Percentiles rank a stretch among this genome's conserved stretches.
These are phyloP conservation scores for Globisporangium spinosum DNA, from an alignment of 352 stramenopile genomes.

Conservation along the genomic window DNA sequence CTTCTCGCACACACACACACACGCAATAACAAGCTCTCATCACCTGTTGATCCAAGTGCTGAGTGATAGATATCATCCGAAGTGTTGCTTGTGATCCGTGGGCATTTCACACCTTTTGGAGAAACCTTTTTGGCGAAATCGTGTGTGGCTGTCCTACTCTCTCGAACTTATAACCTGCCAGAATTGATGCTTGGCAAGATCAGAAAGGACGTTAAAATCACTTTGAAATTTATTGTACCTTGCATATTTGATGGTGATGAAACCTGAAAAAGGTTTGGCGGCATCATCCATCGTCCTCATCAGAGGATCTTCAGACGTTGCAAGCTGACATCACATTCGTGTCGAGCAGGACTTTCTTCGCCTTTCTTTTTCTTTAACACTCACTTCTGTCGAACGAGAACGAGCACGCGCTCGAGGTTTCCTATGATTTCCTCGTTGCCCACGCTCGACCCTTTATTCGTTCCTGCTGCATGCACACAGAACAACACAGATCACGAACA, in stretches of 20 bases:
- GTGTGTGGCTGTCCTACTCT: background rate
- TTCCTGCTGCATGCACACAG: background rate
- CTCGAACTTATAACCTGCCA: background rate
- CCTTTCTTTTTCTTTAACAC: background rate
- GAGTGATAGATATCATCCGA: no score
- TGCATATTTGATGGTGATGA: background rate
- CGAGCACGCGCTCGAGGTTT: conserved; percentile 13
- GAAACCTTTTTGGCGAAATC: background rate
- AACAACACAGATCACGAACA: background rate
- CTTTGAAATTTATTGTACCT: background rate
- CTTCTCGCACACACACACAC: no score
- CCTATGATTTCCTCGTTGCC: conserved; percentile 4
- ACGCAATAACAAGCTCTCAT: no score
- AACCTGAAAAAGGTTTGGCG: background rate
- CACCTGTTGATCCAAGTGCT: no score
- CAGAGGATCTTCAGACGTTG: background rate
- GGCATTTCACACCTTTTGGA: background rate
- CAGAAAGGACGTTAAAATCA: background rate
- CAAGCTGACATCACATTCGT: background rate
- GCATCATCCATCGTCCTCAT: no score
- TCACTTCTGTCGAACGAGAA: conserved; percentile 11
- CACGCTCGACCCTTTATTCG: background rate
- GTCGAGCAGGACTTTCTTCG: background rate
- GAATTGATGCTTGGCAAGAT: background rate
- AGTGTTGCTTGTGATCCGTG: no score